Conservation (phyloP, 2,329 filamentous ascomycete genomes). For the Aspergillus alliaceus region DNA sequence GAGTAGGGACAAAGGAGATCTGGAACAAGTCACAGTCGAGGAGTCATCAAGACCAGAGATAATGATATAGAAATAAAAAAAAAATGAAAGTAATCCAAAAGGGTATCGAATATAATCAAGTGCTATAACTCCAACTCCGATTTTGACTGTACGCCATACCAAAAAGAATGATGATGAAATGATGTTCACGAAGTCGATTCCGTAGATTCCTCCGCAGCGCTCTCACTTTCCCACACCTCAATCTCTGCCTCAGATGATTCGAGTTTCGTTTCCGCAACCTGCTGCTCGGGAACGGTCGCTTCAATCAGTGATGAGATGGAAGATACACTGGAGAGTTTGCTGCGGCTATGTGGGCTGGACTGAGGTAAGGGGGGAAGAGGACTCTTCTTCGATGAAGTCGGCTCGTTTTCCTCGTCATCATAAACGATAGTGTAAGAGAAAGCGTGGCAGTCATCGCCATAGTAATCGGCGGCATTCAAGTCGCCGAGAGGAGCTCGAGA, state of each 20-base stretch:
- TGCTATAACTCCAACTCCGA: not conserved
- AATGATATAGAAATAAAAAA: not conserved
- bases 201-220: conserved; percentile 57
- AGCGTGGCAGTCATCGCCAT: conserved; percentile 64
- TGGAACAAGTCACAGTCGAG: not conserved
- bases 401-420: conserved; percentile 52
- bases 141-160: not conserved
- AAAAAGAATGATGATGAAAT: not conserved
- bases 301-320: conserved; percentile 29
- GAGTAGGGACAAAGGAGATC: not conserved
- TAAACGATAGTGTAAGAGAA: conserved; percentile 62
- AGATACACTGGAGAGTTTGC: conserved; percentile 23
- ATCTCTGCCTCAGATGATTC: conserved; percentile 54
- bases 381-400: conserved; percentile 17
- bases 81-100: conserved; percentile 1
- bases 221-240: conserved; percentile 71
- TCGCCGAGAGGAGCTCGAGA: conserved; percentile 67
- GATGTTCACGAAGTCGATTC: not conserved
- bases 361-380: conserved; percentile 7
- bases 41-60: not conserved
- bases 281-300: conserved; percentile 14
- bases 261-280: conserved; percentile 50
- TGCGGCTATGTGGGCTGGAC: conserved; percentile 10
- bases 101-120: not conserved
- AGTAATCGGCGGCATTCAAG: conserved; percentile 67